A percentile compares a stretch with the other conserved stretches of the same genome.
phyloP scores from a whole-genome alignment of 495 filamentous ascomycete genomes.

The Achaetomiella virescens region DNA sequence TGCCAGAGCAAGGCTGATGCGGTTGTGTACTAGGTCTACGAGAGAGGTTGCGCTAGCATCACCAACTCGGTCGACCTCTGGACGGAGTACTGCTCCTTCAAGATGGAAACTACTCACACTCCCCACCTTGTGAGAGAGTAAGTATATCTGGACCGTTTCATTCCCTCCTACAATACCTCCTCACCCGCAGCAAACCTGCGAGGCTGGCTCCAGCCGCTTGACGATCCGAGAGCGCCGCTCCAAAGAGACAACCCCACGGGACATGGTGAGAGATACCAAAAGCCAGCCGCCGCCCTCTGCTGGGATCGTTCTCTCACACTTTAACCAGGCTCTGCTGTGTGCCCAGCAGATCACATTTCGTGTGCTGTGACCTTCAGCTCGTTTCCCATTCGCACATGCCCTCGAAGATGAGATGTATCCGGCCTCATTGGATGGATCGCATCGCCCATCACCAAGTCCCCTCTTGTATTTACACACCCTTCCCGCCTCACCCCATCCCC shows the following conservation, averaged over 20 bases:
- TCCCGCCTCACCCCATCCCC: conserved; percentile 39
- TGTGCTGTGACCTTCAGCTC: conserved; percentile 41
- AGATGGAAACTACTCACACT: conserved; percentile 93
- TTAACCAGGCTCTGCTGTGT: conserved; percentile 50
- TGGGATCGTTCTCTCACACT: conserved; percentile 52
- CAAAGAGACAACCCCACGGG: conserved; percentile 27
- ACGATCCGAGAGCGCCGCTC: conserved; percentile 19
- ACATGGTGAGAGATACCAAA: conserved; percentile 50
- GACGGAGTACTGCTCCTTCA: conserved; percentile 96
- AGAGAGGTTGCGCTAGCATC: conserved; percentile 90
- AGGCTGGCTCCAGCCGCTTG: conserved; percentile 22
- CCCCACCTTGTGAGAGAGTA: conserved; percentile 98
- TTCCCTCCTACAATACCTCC: conserved; percentile 53
- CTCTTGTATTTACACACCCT: conserved; percentile 53
- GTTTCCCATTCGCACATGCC: conserved; percentile 36
- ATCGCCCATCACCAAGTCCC: conserved; percentile 48
- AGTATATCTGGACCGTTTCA: conserved; percentile 69
- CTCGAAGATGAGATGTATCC: conserved; percentile 33
- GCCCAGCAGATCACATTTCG: conserved; percentile 31
- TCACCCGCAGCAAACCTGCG: conserved; percentile 35
- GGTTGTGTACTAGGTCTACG: conserved; percentile 62
- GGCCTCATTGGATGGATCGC: conserved; percentile 45
- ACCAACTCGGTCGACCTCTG: conserved; percentile 90
- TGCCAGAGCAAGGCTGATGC: conserved; percentile 18
- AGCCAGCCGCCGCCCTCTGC: conserved; percentile 40